Evolutionary conservation across 225 moss, liverwort and hornwort species (phyloP).

Genomic region (Ulota crispa): DNA sequence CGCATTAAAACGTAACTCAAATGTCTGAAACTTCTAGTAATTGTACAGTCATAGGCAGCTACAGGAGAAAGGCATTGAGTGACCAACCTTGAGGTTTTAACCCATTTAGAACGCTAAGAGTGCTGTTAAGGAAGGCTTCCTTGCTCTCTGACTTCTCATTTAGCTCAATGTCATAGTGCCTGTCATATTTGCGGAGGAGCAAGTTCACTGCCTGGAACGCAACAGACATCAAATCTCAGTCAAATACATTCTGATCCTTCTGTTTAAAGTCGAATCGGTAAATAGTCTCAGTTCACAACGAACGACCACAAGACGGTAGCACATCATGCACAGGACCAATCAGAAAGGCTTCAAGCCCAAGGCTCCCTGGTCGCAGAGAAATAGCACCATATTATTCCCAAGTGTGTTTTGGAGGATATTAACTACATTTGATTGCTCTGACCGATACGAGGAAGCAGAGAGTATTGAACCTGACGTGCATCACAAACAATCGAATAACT

Average conservation of each 20-base stretch:
- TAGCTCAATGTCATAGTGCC: conserved; percentile 25
- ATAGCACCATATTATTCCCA: not conserved
- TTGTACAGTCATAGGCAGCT: not conserved
- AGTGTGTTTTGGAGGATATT: not conserved
- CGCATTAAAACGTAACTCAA: conserved; percentile 8
- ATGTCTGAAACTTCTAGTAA: conserved; percentile 1
- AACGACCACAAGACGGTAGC: conserved; percentile 7
- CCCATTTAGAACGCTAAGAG: conserved; percentile 40
- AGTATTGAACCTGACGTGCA: conserved; percentile 20
- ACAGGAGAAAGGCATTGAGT: conserved; percentile 2
- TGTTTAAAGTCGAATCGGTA: not conserved
- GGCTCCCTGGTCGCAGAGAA: not conserved
- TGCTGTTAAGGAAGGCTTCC: conserved; percentile 63
- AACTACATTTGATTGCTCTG: conserved; percentile 4
- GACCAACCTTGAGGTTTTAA: conserved; percentile 48
- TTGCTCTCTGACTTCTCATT: conserved; percentile 35
- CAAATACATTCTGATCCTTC: conserved; percentile 2
- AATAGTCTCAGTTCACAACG: not conserved
- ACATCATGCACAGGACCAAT: not conserved
- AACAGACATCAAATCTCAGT: conserved; percentile 26
- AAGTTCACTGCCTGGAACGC: conserved; percentile 63
- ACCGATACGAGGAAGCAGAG: conserved; percentile 30
- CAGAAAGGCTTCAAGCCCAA: conserved; percentile 10
- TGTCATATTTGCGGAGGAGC: conserved; percentile 53
- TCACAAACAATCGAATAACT: conserved; percentile 24